These are phyloP conservation scores for Cercospora canescens DNA, from an alignment of 2,329 filamentous ascomycete species.

Conservation along the genomic window DNA sequence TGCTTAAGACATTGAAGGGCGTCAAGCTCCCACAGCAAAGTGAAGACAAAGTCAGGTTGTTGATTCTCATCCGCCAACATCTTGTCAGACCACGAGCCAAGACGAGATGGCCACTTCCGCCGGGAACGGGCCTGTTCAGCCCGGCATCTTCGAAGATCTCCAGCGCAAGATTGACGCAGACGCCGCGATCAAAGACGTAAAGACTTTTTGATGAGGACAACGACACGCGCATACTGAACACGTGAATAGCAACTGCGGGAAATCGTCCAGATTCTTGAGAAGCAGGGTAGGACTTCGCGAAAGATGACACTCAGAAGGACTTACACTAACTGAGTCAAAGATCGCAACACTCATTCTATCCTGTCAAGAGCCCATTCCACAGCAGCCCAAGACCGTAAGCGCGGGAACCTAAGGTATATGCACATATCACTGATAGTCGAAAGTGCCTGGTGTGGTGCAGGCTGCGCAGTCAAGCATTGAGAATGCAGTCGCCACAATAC, in stretches of 20 bases:
- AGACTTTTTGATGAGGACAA: background rate
- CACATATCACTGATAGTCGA: background rate
- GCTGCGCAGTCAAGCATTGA: constrained; percentile 70
- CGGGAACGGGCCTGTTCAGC: constrained; percentile 39
- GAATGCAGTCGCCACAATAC: constrained; percentile 70
- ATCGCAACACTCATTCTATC: constrained; percentile 76
- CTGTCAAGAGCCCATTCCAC: constrained; percentile 90
- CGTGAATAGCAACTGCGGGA: constrained; percentile 66
- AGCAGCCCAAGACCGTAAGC: constrained; percentile 62
- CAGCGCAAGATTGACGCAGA: constrained; percentile 91
- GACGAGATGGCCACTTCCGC: constrained; percentile 29
- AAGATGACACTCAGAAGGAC: background rate
- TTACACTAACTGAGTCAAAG: constrained; percentile 39
- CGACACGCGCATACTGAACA: background rate
- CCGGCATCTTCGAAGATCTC: constrained; percentile 74
- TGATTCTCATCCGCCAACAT: background rate
- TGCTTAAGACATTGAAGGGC: background rate
- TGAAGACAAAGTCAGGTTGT: background rate
- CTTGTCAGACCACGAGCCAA: background rate
- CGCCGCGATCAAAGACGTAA: constrained; percentile 43
- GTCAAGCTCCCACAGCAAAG: background rate
- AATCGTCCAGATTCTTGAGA: constrained; percentile 78
- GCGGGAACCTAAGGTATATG: background rate
- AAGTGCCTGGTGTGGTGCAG: constrained; percentile 69
- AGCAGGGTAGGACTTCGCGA: constrained; percentile 37